Base-by-base conservation (phyloP, 2,329 filamentous ascomycete genomes). In the Fusarium sp. region DNA sequence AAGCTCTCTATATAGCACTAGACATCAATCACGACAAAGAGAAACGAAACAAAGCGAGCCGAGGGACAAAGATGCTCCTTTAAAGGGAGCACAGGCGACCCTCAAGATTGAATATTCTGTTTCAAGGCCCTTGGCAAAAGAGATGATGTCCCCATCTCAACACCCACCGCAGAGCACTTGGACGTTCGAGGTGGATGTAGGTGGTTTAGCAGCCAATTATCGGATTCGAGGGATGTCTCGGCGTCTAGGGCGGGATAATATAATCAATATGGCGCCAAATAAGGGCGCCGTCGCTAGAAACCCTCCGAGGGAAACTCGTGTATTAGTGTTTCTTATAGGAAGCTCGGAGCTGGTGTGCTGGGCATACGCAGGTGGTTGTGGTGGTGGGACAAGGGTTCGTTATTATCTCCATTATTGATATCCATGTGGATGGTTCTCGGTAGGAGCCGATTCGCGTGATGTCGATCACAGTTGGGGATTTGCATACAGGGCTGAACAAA, bases 41-140 rank as follows among this genome's bases (percentile, higher is more conserved):
- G 13, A 34, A 34, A 34, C 13, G n/a, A 34, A 34, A 6, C 6
- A n/a, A 28, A 10, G 6, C 26, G 13, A 6, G 31, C 5, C 12
- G 11, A 34, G 7, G 49, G 44, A 44, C 45, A 51, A 44, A 40
- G 15, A 58, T 32, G 47, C 57, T 65, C 61, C 57, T 65, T 65
- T 58, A 65, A 58, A 65, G 61, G 61, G 61, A 43, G 49, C 42
- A 36, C 29, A n/a, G 11, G 9, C 55, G 43, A 53, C 61, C 61
- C 61, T 65, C 52, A 47, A 63, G 29, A 63, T 65, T 51, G 47
- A 40, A 65, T 65, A 58, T 61, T 45, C 61, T 40, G 24, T 65
- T 45, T 28, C n/a, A 19, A 38, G 19, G 28, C 58, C 52, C 53
- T 65, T 62, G 43, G 56, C 31, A 41, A 52, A 42, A 58, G 52